A percentile compares a stretch with the other conserved stretches of the same genome.
These are phyloP conservation scores for Ilyonectria sp. DNA, from an alignment of 2,329 filamentous ascomycete genomes.

Conservation along the genomic window DNA sequence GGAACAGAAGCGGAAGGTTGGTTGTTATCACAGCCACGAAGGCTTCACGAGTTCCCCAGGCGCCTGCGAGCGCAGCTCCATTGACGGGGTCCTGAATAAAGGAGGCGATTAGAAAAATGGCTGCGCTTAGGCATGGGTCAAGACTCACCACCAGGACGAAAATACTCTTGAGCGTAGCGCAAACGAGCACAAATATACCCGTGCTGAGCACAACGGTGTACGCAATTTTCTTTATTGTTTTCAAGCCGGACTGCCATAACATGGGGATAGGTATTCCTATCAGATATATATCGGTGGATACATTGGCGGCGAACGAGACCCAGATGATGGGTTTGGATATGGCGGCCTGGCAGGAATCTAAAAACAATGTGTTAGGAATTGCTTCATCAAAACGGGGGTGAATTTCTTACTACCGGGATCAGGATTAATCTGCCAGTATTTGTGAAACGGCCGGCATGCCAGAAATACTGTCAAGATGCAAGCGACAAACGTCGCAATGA, in stretches of 20 bases:
- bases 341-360: conserved; percentile 63
- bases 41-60: conserved; percentile 58
- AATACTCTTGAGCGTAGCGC: conserved; percentile 55
- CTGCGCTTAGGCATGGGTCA: not conserved
- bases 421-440: conserved; percentile 73
- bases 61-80: conserved; percentile 55
- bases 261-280: conserved; percentile 71
- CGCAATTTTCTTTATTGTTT: conserved; percentile 54
- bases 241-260: conserved; percentile 55
- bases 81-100: conserved; percentile 53
- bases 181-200: conserved; percentile 58
- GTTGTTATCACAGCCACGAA: conserved; percentile 60
- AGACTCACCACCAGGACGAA: conserved; percentile 55
- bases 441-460: conserved; percentile 65
- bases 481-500: conserved; percentile 64
- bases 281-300: conserved; percentile 70
- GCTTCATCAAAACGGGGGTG: fast-evolving
- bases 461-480: conserved; percentile 65
- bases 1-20: conserved; percentile 60
- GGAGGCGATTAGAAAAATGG: not conserved
- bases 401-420: conserved; percentile 65
- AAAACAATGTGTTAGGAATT: conserved; percentile 14
- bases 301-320: conserved; percentile 65
- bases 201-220: conserved; percentile 56
- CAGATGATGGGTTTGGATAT: conserved; percentile 66